Evolutionary conservation across 2,329 filamentous ascomycete species (phyloP), one percentile per base, ranked within the genome.

Genomic region (Aspergillus sp.): DNA sequence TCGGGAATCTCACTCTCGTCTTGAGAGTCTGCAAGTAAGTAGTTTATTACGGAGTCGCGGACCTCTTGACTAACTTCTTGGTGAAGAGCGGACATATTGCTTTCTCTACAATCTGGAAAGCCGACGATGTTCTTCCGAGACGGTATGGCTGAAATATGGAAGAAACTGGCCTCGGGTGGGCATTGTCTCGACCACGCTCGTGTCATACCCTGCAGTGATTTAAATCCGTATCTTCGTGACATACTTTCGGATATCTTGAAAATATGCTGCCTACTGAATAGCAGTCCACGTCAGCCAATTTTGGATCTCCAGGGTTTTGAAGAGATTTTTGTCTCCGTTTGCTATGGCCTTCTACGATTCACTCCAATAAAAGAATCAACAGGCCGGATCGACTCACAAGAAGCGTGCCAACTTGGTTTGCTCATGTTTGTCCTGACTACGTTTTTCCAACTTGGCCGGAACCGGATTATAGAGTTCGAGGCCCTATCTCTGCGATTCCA

Each of bases 71-170:
- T 52, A 52, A 52, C 31, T 5, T 39, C 20, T 39, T 29, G 16
- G 20, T 16, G 10, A 31, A 54, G 56, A 14, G 24, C 39, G 26
- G 56, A 57, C 16, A 57, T 49, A 32, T 47, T 52, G 50, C 50
- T 53, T 24, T 42, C 56, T 20, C 32, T 53, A 24, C 56, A 57
- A 36, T 53, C 32, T 24, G 56, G 56, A 49, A 24, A 39, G 39
- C 54, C 61, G 12, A 50, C 58, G 9, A 49, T 55, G n/a, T 63
- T 61, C 56, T 63, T 63, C 45, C 61, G 61, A 29, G 58, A 63
- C 29, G 49, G 20, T 16, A 59, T 61, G 54, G 4, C 50, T 18
- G 31, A 59, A 36, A 32, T 54, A 12, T 54, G 36, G 39, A 49
- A 49, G 22, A 57, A 20, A 24, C 24, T 57, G 16, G 39, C 49